Evolutionary conservation across 768 basidiomycete species (phyloP).

Genomic region (Termitomyces sp.): DNA sequence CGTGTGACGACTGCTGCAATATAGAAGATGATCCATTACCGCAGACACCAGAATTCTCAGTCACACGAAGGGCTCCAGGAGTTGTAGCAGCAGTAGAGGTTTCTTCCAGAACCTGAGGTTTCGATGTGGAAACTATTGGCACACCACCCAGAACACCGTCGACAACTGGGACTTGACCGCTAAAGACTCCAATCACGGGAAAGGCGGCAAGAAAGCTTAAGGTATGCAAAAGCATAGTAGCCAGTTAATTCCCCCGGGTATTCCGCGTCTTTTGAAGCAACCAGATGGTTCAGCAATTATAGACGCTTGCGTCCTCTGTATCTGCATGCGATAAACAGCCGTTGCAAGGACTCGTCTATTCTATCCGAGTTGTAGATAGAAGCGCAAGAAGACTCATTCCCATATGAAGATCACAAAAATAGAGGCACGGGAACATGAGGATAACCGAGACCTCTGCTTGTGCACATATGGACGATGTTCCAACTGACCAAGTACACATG

Average conservation of each 20-base stretch:
- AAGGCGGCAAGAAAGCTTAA: slow-evolving; percentile 1
- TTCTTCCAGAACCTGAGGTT: slow-evolving; percentile 12
- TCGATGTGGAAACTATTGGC: slow-evolving; percentile 14
- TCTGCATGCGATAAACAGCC: background rate
- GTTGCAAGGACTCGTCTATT: background rate
- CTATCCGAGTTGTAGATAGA: background rate
- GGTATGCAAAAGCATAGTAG: slow-evolving; percentile 4
- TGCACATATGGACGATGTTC: background rate
- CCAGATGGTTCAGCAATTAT: background rate
- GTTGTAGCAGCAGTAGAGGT: slow-evolving; percentile 19
- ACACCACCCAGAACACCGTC: slow-evolving; percentile 51
- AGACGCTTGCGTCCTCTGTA: slow-evolving; percentile 16
- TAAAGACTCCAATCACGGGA: slow-evolving; percentile 11
- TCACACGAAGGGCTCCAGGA: slow-evolving; percentile 49
- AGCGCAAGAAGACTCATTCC: background rate
- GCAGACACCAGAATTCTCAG: slow-evolving; percentile 61
- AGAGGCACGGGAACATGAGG: background rate
- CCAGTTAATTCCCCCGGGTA: background rate
- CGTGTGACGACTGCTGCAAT: background rate
- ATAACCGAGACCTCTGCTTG: background rate
- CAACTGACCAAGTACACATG: background rate
- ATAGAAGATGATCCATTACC: slow-evolving; percentile 27
- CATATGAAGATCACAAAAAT: background rate
- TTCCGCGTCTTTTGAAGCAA: slow-evolving; percentile 1
- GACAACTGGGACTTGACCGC: slow-evolving; percentile 43